A percentile compares a stretch with the other conserved stretches of the same genome.
Evolutionary conservation across 75 land plant genomes (phyloP).

Genomic region (Gnetum montanum): DNA sequence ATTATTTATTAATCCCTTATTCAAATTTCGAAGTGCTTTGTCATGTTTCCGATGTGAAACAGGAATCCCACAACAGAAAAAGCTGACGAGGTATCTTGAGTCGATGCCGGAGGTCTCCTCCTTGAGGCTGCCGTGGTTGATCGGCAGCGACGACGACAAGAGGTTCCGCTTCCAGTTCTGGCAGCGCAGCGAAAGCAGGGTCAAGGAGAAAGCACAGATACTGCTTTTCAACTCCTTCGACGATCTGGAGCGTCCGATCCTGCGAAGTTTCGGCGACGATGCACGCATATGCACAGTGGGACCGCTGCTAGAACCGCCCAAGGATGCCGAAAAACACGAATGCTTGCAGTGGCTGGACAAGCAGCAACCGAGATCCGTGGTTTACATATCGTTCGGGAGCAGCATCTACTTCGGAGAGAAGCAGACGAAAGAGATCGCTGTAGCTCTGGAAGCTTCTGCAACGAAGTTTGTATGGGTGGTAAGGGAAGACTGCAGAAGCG

Average conservation of each 20-base stretch:
- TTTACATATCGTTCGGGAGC: conserved; percentile 11
- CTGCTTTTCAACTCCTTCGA: not conserved
- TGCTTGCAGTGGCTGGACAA: conserved; percentile 4
- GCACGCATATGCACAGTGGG: not conserved
- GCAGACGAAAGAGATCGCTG: not conserved
- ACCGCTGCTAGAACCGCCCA: not conserved
- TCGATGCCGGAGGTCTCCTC: not conserved
- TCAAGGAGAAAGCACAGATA: not conserved
- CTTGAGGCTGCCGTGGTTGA: not conserved
- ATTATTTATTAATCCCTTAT: too few relatives aligned
- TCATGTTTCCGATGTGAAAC: not conserved
- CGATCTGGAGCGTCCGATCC: not conserved
- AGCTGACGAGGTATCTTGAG: not conserved
- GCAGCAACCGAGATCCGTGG: not conserved
- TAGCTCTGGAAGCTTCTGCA: not conserved
- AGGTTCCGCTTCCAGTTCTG: conserved; percentile 1
- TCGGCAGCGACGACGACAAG: conserved; percentile 1
- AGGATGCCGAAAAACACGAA: not conserved
- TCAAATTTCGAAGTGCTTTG: too few relatives aligned
- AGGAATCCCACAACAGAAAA: not conserved
- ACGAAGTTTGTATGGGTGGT: conserved; percentile 9
- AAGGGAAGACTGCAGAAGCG: not conserved
- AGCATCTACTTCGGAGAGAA: not conserved
- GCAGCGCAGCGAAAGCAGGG: not conserved
- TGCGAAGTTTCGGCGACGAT: not conserved